Base-by-base conservation (phyloP, 2,329 filamentous ascomycete genomes). In the Sarocladium oryzae region DNA sequence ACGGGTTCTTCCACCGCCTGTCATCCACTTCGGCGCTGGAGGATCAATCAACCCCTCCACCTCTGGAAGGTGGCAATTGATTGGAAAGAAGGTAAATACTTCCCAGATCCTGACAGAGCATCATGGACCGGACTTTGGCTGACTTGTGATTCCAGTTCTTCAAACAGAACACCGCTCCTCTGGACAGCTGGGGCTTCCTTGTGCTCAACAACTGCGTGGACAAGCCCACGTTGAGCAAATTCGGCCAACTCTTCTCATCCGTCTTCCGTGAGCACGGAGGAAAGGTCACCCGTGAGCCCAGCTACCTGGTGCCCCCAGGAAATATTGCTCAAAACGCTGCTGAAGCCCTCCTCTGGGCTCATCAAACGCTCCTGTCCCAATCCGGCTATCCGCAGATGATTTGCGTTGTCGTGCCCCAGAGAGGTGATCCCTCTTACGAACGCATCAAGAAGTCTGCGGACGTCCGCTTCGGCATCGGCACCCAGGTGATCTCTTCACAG, bases 381-480 rank as follows among this genome's bases (percentile, higher is more conserved):
- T 74, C 80, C 8, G 61, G 64, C 0, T 74, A 77, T 1, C 88
- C 91, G 0, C 85, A 93, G 63, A 78, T 99, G 3, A 65, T 99
- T 8, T 79, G 97, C 58, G 85, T 92, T 59, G 76, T 97, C 10
- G 74, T 96, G 1, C 77, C 78, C 0, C 80, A 84, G 63, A 86
- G 86, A 61, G 85, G 89, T 55, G 71, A 80, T 0, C 81, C 82
- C 13, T 74, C 82, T 0, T 99, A 99, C 60, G 82, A 88, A 50
- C 82, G 88, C 0, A 79, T 97, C 65, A 99, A 99, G 81, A 91
- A 91, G 69, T 88, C 81, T 23, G 85, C 82, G 55, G 93, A 99
- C 58, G 92, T 88, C 61, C 84, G 88, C 30, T 91, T 83, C 56
- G 90, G 86, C n/a, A 78, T 91, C 13, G 76, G 89, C 0, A 89